Evolutionary conservation across 352 stramenopile genomes (phyloP).

Genomic region (Phytophthora rubi): DNA sequence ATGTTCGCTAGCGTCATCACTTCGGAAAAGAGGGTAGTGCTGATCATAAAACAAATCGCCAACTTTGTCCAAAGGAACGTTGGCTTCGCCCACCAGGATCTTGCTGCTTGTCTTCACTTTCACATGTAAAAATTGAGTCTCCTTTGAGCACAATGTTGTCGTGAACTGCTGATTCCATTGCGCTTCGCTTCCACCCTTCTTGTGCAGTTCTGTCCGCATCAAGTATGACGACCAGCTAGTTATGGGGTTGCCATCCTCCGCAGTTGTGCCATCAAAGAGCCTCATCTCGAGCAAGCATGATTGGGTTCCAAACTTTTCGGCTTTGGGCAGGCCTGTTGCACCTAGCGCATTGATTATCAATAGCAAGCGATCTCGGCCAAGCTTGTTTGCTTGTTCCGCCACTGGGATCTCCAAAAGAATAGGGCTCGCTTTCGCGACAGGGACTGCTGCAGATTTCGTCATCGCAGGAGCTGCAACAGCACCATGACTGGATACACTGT

Average conservation of each 20-base stretch:
- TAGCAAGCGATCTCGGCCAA: conserved; percentile 29
- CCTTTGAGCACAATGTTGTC: conserved; percentile 52
- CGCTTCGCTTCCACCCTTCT: conserved; percentile 83
- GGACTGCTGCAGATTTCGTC: conserved; percentile 30
- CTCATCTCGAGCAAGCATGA: conserved; percentile 74
- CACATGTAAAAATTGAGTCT: conserved; percentile 57
- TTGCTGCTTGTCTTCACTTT: conserved; percentile 74
- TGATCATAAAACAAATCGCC: conserved; percentile 65
- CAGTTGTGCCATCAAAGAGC: conserved; percentile 33
- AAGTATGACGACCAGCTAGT: conserved; percentile 28
- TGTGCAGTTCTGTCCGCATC: conserved; percentile 71
- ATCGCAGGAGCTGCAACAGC: conserved; percentile 29
- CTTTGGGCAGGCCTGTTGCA: conserved; percentile 62
- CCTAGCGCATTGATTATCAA: conserved; percentile 70
- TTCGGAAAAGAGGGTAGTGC: conserved; percentile 60
- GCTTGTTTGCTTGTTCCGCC: conserved; percentile 21
- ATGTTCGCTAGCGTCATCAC: conserved; percentile 18
- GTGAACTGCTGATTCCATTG: conserved; percentile 88
- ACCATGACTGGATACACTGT: conserved; percentile 25
- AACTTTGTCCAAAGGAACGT: conserved; percentile 51
- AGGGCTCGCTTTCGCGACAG: conserved; percentile 29
- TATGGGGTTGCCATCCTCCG: conserved; percentile 11
- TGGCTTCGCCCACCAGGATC: conserved; percentile 66
- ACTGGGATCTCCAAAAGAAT: conserved; percentile 59
- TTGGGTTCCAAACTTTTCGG: conserved; percentile 82